Percentiles rank a stretch among this genome's conserved stretches.
These are phyloP conservation scores for Suhomyces sp. DNA, from an alignment of 805 yeast genomes.

Conservation along the genomic window DNA sequence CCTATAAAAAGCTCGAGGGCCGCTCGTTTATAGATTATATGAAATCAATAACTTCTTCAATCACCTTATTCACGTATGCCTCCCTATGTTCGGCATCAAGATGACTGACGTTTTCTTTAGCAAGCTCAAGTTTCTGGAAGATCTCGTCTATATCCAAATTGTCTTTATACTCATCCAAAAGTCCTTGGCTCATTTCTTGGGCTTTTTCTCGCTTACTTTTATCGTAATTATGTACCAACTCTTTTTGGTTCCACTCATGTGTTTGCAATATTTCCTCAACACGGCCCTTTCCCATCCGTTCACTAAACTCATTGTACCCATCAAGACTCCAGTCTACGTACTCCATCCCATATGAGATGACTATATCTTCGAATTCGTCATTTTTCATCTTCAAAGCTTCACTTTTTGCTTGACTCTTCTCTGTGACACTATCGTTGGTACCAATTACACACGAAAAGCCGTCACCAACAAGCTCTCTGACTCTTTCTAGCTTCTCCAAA, in stretches of 20 bases:
- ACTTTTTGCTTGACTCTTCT: conserved; percentile 5
- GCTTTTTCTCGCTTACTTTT: conserved; percentile 19
- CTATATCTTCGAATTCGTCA: conserved; percentile 38
- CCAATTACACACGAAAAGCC: conserved; percentile 35
- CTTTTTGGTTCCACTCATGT: conserved; percentile 41
- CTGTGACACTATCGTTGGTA: conserved; percentile 4
- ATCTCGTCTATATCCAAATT: conserved; percentile 28
- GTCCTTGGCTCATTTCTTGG: conserved; percentile 24
- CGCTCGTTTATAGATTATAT: conserved; percentile 14
- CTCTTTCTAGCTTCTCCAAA: conserved; percentile 13
- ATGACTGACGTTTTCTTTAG: conserved; percentile 28
- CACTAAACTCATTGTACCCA: conserved; percentile 43
- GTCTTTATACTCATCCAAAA: conserved; percentile 16
- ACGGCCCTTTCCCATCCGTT: conserved; percentile 42
- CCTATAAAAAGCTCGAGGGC: not conserved
- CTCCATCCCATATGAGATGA: conserved; percentile 41
- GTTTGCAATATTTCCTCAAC: conserved; percentile 46
- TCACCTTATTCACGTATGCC: conserved; percentile 31
- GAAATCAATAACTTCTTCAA: conserved; percentile 40
- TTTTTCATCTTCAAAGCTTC: conserved; percentile 4
- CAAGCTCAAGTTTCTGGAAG: conserved; percentile 32
- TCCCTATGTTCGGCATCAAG: conserved; percentile 26
- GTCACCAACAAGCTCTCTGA: conserved; percentile 12
- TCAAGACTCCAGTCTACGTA: conserved; percentile 31
- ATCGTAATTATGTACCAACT: conserved; percentile 15